A percentile compares a stretch with the other conserved stretches of the same genome.
Evolutionary conservation across 2,329 filamentous ascomycete genomes (phyloP).

Genomic region (Colletotrichum eremochloae): DNA sequence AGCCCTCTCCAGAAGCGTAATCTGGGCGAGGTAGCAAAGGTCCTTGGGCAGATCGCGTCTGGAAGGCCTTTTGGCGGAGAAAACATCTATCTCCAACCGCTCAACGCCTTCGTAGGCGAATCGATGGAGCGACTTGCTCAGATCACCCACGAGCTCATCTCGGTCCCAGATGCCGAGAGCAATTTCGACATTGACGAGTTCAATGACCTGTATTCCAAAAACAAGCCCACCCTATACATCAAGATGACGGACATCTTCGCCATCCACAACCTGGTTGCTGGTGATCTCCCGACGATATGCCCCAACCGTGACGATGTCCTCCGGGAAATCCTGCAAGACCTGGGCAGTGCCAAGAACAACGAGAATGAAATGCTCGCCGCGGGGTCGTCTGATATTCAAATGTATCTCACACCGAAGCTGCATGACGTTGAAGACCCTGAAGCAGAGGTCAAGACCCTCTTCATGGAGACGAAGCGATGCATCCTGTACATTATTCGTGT

Average conservation of each 20-base stretch:
- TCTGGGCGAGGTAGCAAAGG: conserved; percentile 89
- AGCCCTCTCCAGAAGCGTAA: conserved; percentile 95
- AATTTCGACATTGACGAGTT: conserved; percentile 99
- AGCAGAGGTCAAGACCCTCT: conserved; percentile 89
- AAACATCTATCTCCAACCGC: conserved; percentile 93
- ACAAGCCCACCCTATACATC: conserved; percentile 98
- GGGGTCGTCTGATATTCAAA: conserved; percentile 88
- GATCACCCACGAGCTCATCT: conserved; percentile 83
- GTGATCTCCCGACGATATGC: conserved; percentile 83
- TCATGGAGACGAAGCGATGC: conserved; percentile 98
- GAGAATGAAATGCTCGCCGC: conserved; percentile 92
- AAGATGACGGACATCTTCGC: conserved; percentile 98
- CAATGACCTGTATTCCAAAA: conserved; percentile 96
- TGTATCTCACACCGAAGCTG: conserved; percentile 90
- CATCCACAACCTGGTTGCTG: conserved; percentile 88
- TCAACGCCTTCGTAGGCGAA: conserved; percentile 91
- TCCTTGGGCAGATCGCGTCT: conserved; percentile 89
- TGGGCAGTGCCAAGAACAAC: conserved; percentile 96
- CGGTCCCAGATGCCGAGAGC: conserved; percentile 86
- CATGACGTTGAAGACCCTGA: conserved; percentile 94
- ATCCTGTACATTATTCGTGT: conserved; percentile 98
- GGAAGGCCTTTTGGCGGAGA: conserved; percentile 93
- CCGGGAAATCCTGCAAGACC: conserved; percentile 90
- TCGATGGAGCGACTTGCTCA: conserved; percentile 83
- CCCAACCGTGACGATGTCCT: conserved; percentile 87